Conservation (phyloP, 768 basidiomycete genomes). For the Pleurotus tuber-regium region DNA sequence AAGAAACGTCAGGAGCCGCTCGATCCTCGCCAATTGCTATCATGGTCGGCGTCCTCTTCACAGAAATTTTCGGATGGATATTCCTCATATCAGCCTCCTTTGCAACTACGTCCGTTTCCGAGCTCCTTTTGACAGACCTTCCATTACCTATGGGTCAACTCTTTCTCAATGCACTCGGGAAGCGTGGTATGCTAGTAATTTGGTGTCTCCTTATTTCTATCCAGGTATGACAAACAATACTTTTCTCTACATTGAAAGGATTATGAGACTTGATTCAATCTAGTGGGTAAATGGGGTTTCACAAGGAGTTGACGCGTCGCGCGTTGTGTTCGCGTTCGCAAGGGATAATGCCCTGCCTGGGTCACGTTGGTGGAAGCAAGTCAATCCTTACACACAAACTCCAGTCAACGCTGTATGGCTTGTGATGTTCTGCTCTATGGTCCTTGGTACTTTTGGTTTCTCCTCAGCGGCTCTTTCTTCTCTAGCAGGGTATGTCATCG, state of each 20-base stretch:
- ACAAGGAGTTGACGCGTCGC: slow-evolving; percentile 63
- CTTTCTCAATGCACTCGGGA: slow-evolving; percentile 53
- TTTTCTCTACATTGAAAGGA: too few species aligned
- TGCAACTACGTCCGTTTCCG: slow-evolving; percentile 46
- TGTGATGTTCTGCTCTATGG: slow-evolving; percentile 27
- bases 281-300: slow-evolving; percentile 65
- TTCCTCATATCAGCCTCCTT: slow-evolving; percentile 55
- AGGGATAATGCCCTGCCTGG: slow-evolving; percentile 37
- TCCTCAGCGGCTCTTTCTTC: slow-evolving; percentile 30
- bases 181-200: slow-evolving; percentile 56
- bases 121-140: slow-evolving; percentile 41
- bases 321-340: slow-evolving; percentile 63
- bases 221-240: slow-evolving; percentile 13
- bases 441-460: slow-evolving; percentile 30
- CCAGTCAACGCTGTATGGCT: slow-evolving; percentile 42
- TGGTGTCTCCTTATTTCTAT: slow-evolving; percentile 58
- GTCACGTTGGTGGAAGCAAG: slow-evolving; percentile 32
- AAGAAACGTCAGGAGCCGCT: slow-evolving; percentile 56
- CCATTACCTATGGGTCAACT: slow-evolving; percentile 63
- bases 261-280: background rate
- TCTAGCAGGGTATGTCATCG: slow-evolving; percentile 27
- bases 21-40: slow-evolving; percentile 59
- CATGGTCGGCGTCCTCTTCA: slow-evolving; percentile 48
- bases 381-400: slow-evolving; percentile 28
- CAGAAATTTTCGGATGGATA: slow-evolving; percentile 53